These are phyloP conservation scores for Loxodes magnus DNA, from an alignment of 73 alveolate genomes.

Conservation along the genomic window DNA sequence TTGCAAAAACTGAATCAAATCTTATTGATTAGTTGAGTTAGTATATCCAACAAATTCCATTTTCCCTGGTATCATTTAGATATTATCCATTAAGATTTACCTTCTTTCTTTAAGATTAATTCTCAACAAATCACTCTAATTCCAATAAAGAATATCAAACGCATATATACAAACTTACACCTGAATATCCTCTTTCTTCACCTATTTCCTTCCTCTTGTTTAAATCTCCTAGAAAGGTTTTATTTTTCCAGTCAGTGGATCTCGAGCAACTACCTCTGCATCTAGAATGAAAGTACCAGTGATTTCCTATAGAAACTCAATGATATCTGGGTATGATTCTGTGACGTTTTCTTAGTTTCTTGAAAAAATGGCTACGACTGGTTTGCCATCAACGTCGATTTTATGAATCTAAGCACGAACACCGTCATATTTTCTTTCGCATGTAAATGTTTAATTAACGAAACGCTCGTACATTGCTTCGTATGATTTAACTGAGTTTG, in stretches of 20 bases:
- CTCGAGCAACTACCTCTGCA: conserved; percentile 98
- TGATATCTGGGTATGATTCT: conserved; percentile 96
- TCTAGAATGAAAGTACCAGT: conserved; percentile 81
- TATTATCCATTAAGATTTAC: conserved; percentile 27
- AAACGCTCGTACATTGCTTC: conserved; percentile 77
- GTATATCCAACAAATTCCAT: conserved; percentile 72
- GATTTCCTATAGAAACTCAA: conserved; percentile 29
- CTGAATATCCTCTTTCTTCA: conserved; percentile 69
- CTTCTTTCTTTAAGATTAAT: conserved; percentile 63
- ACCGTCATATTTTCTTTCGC: conserved; percentile 99
- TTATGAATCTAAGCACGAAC: conserved; percentile 96
- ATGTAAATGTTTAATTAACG: conserved; percentile 82
- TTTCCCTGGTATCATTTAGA: conserved; percentile 36
- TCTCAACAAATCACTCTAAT: conserved; percentile 46
- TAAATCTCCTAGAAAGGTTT: conserved; percentile 86
- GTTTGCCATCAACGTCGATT: conserved; percentile 29
- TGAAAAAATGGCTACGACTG: conserved; percentile 61
- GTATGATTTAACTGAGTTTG: conserved; percentile 93
- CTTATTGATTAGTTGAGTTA: conserved; percentile 82
- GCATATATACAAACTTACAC: conserved; percentile 70
- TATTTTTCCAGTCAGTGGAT: conserved; percentile 74
- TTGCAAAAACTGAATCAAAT: conserved; percentile 75
- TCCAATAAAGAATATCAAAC: conserved; percentile 67
- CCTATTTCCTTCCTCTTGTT: conserved; percentile 89
- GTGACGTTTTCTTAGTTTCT: conserved; percentile 98